Evolutionary conservation across 148 eudicot species (phyloP).

Genomic region (Heliamphora exappendiculata): DNA sequence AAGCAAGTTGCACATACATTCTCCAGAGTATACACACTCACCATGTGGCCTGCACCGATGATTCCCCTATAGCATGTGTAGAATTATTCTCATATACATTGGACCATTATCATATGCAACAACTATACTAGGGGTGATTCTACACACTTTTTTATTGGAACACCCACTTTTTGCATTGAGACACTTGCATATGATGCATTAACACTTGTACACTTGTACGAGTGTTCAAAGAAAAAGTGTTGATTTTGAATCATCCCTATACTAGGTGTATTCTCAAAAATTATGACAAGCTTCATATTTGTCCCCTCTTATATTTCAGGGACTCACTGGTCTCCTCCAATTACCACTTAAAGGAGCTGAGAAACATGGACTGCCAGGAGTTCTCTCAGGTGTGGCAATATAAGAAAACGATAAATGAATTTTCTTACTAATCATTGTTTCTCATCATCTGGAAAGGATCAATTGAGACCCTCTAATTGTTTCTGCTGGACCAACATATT

Average conservation of each 20-base stretch:
- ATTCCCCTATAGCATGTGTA: background rate
- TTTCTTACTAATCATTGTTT: background rate
- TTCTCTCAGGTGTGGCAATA: slow-evolving; percentile 59
- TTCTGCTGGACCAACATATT: too few species aligned
- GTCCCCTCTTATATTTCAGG: slow-evolving; percentile 34
- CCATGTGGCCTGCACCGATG: background rate
- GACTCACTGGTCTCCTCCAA: slow-evolving; percentile 92
- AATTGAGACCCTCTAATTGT: too few species aligned
- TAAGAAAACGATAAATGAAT: background rate
- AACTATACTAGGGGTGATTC: background rate
- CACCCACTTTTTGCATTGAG: too few species aligned
- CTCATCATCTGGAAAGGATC: too few species aligned
- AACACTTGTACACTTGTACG: too few species aligned
- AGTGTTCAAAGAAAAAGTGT: too few species aligned
- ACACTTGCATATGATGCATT: too few species aligned
- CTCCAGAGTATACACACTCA: background rate
- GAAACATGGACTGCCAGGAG: slow-evolving; percentile 89
- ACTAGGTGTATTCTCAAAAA: background rate
- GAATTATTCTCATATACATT: background rate
- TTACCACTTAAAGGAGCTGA: slow-evolving; percentile 96
- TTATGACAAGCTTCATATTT: background rate
- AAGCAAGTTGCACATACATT: background rate
- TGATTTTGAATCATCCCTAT: too few species aligned
- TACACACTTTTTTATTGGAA: too few species aligned
- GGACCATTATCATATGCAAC: background rate